These are phyloP conservation scores for Aspergillus sp. DNA, from an alignment of 2,329 filamentous ascomycete species.

Conservation along the genomic window DNA sequence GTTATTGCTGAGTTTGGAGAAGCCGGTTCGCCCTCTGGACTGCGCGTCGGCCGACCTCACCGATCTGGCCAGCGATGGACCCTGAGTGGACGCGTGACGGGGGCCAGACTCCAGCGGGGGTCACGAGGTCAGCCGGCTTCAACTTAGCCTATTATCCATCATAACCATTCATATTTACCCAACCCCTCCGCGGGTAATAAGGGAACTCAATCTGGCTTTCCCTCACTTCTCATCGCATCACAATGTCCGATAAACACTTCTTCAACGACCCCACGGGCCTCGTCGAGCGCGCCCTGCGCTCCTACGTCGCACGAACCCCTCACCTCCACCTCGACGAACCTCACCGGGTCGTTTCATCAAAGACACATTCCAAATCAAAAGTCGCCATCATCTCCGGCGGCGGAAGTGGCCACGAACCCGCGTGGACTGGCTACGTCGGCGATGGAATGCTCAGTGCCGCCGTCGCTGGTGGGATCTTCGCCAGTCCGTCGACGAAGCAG, in stretches of 20 bases:
- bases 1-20: too few species aligned
- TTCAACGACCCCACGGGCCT: slow-evolving; percentile 1
- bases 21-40: too few species aligned
- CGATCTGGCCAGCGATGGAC: too few species aligned
- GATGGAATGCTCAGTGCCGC: slow-evolving; percentile 5
- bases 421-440: neutral
- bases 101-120: too few species aligned
- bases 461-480: slow-evolving; percentile 2
- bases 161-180: too few species aligned
- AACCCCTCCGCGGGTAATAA: too few species aligned
- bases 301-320: neutral
- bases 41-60: too few species aligned
- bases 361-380: neutral
- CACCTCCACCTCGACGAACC: neutral
- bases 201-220: too few species aligned
- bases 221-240: neutral
- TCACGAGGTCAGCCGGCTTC: too few species aligned
- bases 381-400: slow-evolving; percentile 10
- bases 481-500: slow-evolving; percentile 2
- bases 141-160: too few species aligned
- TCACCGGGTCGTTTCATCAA: neutral
- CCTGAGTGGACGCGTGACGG: too few species aligned
- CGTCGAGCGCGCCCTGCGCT: slow-evolving; percentile 1
- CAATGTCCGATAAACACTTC: slow-evolving; percentile 9
- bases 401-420: slow-evolving; percentile 10